Base-by-base conservation (phyloP, 2,329 filamentous ascomycete species). In the Didymella segeticola region DNA sequence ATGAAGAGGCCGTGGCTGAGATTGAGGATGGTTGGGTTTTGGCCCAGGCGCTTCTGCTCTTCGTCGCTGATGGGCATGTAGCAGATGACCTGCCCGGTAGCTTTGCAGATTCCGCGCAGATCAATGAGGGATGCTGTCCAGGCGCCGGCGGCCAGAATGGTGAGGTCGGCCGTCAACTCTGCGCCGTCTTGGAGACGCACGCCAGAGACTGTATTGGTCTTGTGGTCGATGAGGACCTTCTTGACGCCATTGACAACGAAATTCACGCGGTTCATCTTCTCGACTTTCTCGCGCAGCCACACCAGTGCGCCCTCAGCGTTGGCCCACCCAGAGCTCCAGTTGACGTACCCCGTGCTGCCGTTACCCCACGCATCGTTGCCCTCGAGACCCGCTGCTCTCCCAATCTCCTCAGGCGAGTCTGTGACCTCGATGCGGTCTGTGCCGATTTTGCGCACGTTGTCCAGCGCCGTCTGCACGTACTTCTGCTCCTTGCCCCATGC, bases 71-170 rank as follows among this genome's bases (percentile, higher is more conserved):
- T 82, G 59, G 86, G 81, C 61, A 96, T 78, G 77, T 96, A 97
- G 11, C 84, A 89, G 22, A 98, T 71, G 0, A 85, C 84, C 67
- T 98, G 93, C 12, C 91, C 93, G 0, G 91, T 96, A 2, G 93
- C 89, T 59, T 89, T 84, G 31, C 87, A 87, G 37, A 89, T 84
- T 22, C 91, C 90, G 39, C 87, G 81, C 1, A 97, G 79, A 73
- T 96, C 89, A 50, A 97, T 77, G 19, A 97, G 81, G 1, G 84
- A 82, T 2, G 87, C 84, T 2, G 90, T 91, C 93, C 93, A 98
- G 4, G 93, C 92, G 14, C 93, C 93, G 0, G 92, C 87, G 0
- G 93, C 92, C 2, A 96, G 81, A 49, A 97, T 80, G 27, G 90
- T 87, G 7, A 96, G 80, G 53, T 91, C 89, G 2, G 89, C 90